Evolutionary conservation across 2,329 filamentous ascomycete species (phyloP).

Genomic region (Knoxdaviesia proteae): DNA sequence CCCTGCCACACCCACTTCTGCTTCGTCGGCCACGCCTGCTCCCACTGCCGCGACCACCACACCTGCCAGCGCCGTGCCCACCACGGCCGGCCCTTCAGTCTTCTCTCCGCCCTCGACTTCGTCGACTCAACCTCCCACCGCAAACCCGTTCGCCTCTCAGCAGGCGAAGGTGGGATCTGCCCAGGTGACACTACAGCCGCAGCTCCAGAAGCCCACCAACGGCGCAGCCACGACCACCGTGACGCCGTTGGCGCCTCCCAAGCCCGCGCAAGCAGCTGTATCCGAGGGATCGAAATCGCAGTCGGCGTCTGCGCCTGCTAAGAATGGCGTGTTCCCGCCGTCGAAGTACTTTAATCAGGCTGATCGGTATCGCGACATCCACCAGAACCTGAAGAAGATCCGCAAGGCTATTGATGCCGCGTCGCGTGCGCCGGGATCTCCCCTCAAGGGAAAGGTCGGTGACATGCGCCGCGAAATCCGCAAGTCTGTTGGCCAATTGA

Average conservation of each 20-base stretch:
- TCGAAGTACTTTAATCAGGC: constrained; percentile 3
- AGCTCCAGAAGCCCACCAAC: constrained; percentile 1
- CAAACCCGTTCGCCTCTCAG: no score
- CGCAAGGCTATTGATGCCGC: constrained; percentile 42
- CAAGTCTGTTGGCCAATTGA: constrained; percentile 54
- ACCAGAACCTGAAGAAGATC: constrained; percentile 45
- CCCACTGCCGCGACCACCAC: not conserved
- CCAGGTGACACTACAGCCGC: not conserved
- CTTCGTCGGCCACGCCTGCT: not conserved
- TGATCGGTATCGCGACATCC: constrained; percentile 36
- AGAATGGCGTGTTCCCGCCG: constrained; percentile 1
- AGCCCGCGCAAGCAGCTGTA: not conserved
- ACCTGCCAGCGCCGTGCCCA: not conserved
- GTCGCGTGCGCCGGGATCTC: constrained; percentile 21
- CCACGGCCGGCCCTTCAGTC: no score
- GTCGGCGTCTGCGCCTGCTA: not conserved
- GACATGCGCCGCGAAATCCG: constrained; percentile 52
- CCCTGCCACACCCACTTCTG: not conserved
- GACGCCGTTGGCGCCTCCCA: not conserved
- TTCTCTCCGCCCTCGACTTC: no score
- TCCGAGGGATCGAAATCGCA: not conserved
- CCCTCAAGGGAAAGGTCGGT: constrained; percentile 44
- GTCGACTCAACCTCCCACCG: no score
- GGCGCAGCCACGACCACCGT: no score
- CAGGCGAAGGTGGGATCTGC: no score